Base-by-base conservation (phyloP, 2,329 filamentous ascomycete species). In the Epichloe baconii region DNA sequence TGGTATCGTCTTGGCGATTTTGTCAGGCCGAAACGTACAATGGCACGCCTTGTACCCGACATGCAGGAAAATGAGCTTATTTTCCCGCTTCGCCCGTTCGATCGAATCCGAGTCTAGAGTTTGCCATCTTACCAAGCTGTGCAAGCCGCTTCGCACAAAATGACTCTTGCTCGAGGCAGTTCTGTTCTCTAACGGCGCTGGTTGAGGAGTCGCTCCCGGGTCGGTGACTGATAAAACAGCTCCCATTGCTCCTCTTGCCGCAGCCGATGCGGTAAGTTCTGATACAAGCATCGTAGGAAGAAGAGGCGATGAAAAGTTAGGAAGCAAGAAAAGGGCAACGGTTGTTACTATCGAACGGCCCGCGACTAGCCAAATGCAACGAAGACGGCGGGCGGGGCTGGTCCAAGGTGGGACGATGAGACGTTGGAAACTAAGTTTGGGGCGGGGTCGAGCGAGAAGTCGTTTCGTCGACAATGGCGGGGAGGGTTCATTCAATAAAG, bases 21-120 rank as follows among this genome's bases (percentile, higher is more conserved):
- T 31, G 31, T 11, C 31, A 31, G 21, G 14, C 8, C 12, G 14
- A 14, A 15, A 73, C 85, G 64, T 71, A 93, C 93, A 95, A 71
- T 97, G 91, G 66, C 93, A 97, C 42, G 93, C 89, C 19, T 86
- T 86, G 72, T 95, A 98, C 47, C 93, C 93, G 62, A 97, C 90
- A 65, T 91, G 94, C 55, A 97, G 74, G 64, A 96, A 97, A 53
- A 98, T 83, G 53, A 95, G 75, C 62, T 89, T 86, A 67, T 97
- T 94, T 59, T 90, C 81, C 59, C 75, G 79, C 66, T 80, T 85
- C 15, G 93, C 91, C 46, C 89, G 75, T 56, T 79, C 78, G 50
- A 96, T 74, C 15, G 88, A 81, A 61, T 89, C 83, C 21, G 84
- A 76, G 58, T 85, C 85, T 75, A 95, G 87, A 53, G 88, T 74